phyloP scores from a whole-genome alignment of 139 green algal genomes.

The Chlorella sp. region DNA sequence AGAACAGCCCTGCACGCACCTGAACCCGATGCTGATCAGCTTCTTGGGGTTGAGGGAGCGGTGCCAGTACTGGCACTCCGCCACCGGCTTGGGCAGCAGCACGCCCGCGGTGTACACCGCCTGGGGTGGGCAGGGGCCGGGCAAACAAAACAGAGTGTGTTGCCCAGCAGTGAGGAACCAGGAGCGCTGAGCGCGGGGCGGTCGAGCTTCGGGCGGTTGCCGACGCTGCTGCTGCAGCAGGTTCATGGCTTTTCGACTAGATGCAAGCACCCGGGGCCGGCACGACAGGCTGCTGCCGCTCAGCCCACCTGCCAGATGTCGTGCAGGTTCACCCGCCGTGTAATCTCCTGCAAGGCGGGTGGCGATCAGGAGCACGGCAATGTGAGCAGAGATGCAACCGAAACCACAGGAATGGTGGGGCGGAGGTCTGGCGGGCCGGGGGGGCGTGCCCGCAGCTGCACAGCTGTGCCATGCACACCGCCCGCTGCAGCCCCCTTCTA shows the following conservation, averaged over 20 bases:
- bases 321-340: slow-evolving; percentile 60
- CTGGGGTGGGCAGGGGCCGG: slow-evolving; percentile 81
- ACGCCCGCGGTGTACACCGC: slow-evolving; percentile 97
- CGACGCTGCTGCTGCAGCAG: no score
- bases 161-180: no score
- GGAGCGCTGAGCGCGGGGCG: no score
- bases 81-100: slow-evolving; percentile 93
- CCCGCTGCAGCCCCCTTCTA: no score
- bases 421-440: no score
- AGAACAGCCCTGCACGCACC: neutral
- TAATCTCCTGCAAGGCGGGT: slow-evolving; percentile 55
- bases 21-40: slow-evolving; percentile 95
- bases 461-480: no score
- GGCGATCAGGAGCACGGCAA: neutral
- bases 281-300: slow-evolving; percentile 83
- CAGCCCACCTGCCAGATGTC: slow-evolving; percentile 38
- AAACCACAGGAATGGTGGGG: no score
- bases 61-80: slow-evolving; percentile 96
- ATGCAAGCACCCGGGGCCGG: slow-evolving; percentile 39
- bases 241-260: no score
- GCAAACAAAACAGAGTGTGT: no score
- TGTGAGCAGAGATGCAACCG: no score
- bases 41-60: slow-evolving; percentile 96
- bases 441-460: no score
- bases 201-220: no score